These are phyloP conservation scores for Didymella pinodella DNA, from an alignment of 2,329 filamentous ascomycete genomes.

Conservation along the genomic window DNA sequence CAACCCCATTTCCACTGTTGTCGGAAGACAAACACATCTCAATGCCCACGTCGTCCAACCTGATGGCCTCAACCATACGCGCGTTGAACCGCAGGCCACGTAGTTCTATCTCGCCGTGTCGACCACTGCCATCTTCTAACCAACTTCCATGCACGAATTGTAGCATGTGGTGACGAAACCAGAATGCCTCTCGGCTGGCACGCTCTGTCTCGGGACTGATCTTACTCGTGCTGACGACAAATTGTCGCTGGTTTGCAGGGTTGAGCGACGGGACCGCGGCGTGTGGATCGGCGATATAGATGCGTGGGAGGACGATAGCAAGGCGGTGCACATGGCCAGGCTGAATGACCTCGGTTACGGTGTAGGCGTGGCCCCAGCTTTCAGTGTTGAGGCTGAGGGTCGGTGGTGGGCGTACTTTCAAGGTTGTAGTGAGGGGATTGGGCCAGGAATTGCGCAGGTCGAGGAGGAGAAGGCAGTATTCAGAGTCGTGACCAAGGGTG, in stretches of 20 bases:
- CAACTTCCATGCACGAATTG: constrained; percentile 75
- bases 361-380: constrained; percentile 32
- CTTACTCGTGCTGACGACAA: constrained; percentile 83
- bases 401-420: constrained; percentile 57
- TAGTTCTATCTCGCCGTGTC: constrained; percentile 76
- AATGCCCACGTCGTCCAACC: constrained; percentile 76
- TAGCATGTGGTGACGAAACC: constrained; percentile 86
- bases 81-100: constrained; percentile 75
- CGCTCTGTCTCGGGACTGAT: constrained; percentile 82
- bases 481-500: constrained; percentile 56
- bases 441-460: constrained; percentile 93
- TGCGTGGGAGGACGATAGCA: constrained; percentile 75
- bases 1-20: constrained; percentile 24
- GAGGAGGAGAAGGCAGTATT: constrained; percentile 80
- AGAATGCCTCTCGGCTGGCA: constrained; percentile 82
- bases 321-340: constrained; percentile 73
- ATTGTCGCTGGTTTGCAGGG: constrained; percentile 85
- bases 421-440: constrained; percentile 72
- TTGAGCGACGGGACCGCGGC: constrained; percentile 81
- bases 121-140: constrained; percentile 64
- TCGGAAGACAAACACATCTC: constrained; percentile 56
- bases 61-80: constrained; percentile 84
- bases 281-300: constrained; percentile 79
- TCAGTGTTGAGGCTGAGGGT: constrained; percentile 7
- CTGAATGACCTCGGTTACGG: constrained; percentile 58